Conservation (phyloP, 257 asterid genomes). For the Solanum bulbocastanum region DNA sequence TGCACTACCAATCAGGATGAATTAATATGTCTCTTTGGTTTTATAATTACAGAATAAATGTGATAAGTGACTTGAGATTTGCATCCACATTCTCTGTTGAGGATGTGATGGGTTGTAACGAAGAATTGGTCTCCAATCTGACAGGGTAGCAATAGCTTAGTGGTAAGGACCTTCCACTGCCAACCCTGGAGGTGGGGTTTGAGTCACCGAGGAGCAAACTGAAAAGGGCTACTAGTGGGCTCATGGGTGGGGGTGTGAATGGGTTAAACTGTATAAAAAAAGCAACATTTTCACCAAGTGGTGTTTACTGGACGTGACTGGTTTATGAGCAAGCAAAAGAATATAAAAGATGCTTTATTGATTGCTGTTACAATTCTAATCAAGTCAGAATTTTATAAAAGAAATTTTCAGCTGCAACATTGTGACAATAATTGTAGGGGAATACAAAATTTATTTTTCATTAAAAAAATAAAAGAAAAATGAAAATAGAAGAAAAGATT, state of each 20-base stretch:
- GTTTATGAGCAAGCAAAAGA: not conserved
- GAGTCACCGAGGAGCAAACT: not conserved
- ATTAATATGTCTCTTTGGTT: not conserved
- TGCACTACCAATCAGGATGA: not conserved
- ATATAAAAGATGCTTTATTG: not conserved
- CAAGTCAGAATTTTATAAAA: not conserved
- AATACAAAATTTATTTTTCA: not conserved
- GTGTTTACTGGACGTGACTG: not conserved
- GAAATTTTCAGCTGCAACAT: not conserved
- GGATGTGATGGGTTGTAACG: not conserved
- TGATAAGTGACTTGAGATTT: not conserved
- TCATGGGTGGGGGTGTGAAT: not conserved
- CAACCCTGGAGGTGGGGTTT: not conserved
- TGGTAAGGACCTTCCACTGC: not conserved
- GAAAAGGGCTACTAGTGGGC: not conserved
- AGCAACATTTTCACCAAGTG: not conserved
- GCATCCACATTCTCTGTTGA: not conserved
- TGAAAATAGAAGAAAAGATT: not conserved
- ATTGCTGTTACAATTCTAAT: not conserved
- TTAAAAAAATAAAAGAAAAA: no score
- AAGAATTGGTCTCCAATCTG: not conserved
- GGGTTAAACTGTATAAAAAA: not conserved
- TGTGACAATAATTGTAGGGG: not conserved
- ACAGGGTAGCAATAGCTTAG: not conserved
- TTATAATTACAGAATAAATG: not conserved